Conservation (phyloP, 192 early-diverging fungal species). For the Paraglomus occultum region DNA sequence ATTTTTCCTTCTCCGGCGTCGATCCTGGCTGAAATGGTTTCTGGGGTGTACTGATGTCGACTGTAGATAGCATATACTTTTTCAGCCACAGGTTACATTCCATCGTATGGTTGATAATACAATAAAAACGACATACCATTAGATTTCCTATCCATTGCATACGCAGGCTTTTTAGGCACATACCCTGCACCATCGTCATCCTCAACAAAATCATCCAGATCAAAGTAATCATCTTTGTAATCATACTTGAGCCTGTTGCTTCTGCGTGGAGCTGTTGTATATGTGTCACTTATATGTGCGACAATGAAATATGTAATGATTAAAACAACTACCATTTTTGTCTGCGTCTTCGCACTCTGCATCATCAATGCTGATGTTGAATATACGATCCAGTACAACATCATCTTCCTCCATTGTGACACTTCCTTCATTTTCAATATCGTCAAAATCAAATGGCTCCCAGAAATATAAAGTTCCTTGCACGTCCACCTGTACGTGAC, state of each 20-base stretch:
- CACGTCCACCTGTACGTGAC: background rate
- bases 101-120: slow-evolving; percentile 15
- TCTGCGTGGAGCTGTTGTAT: too few relatives aligned
- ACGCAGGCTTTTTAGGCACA: slow-evolving; percentile 36
- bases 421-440: background rate
- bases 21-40: slow-evolving; percentile 85
- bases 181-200: slow-evolving; percentile 86
- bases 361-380: too few relatives aligned
- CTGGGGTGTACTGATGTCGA: slow-evolving; percentile 41
- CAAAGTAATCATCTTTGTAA: slow-evolving; percentile 48
- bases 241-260: background rate
- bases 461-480: background rate
- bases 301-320: too few relatives aligned
- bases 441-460: slow-evolving; percentile 7
- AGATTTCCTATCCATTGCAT: slow-evolving; percentile 20
- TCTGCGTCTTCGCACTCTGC: too few relatives aligned
- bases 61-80: background rate
- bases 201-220: slow-evolving; percentile 81
- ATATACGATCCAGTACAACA: too few relatives aligned
- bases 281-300: too few relatives aligned
- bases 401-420: background rate
- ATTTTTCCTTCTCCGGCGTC: slow-evolving; percentile 56
- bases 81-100: background rate
- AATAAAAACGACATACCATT: background rate
- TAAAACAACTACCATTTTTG: too few relatives aligned